These are phyloP conservation scores for Yarrowia sp. DNA, from an alignment of 805 yeast genomes.

Conservation along the genomic window DNA sequence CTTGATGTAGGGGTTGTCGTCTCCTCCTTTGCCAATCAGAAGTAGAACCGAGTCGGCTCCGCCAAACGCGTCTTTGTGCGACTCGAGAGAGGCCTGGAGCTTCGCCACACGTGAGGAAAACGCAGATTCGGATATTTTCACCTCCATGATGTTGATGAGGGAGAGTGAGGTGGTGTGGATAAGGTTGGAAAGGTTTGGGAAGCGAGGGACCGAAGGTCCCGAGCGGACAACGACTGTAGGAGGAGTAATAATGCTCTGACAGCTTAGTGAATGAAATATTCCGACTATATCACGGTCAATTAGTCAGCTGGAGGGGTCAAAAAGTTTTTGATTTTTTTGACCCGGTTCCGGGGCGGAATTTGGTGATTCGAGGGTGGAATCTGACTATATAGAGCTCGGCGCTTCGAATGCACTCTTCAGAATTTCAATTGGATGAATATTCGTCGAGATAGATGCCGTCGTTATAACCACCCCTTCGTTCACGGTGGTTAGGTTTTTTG, in stretches of 20 bases:
- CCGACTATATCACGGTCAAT: too few relatives aligned
- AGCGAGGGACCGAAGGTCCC: too few relatives aligned
- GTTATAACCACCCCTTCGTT: too few relatives aligned
- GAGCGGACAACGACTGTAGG: too few relatives aligned
- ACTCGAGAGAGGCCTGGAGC: slow-evolving; percentile 28
- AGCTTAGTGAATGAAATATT: too few relatives aligned
- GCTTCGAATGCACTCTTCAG: neutral
- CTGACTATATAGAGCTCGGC: too few relatives aligned
- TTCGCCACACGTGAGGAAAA: slow-evolving; percentile 11
- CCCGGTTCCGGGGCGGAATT: neutral
- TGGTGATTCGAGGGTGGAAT: too few relatives aligned
- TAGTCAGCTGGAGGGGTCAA: too few relatives aligned
- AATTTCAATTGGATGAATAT: neutral
- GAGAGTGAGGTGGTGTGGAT: neutral
- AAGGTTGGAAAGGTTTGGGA: neutral
- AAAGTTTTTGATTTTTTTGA: too few relatives aligned
- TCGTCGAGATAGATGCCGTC: too few relatives aligned
- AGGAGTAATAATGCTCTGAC: too few relatives aligned
- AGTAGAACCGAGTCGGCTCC: slow-evolving; percentile 55
- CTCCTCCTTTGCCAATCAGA: slow-evolving; percentile 81
- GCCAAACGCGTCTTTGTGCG: slow-evolving; percentile 40
- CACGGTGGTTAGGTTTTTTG: too few relatives aligned
- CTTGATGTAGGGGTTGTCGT: slow-evolving; percentile 85
- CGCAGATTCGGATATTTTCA: slow-evolving; percentile 16
- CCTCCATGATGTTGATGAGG: slow-evolving; percentile 1